Conservation (phyloP, 2,329 filamentous ascomycete genomes). For the Cercospora janseana region DNA sequence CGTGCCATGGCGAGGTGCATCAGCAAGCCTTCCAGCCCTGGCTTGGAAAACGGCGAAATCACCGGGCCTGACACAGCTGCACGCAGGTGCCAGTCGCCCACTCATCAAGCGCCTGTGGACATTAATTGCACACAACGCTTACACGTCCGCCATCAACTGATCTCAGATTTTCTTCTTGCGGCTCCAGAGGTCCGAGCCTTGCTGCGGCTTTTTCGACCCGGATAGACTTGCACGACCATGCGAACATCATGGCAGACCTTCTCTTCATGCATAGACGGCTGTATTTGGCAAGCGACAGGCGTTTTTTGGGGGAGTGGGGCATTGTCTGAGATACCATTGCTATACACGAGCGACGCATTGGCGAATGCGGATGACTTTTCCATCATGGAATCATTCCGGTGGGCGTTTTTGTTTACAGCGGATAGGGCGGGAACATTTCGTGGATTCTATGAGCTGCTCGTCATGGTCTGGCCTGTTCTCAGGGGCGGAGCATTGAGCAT, state of each 20-base stretch:
- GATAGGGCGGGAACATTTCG: background rate
- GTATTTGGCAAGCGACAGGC: constrained; percentile 8
- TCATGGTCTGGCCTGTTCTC: too few relatives aligned
- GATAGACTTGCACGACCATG: too few relatives aligned
- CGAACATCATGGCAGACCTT: background rate
- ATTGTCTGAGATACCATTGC: constrained; percentile 11
- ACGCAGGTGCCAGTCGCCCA: too few relatives aligned
- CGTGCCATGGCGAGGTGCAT: constrained; percentile 8
- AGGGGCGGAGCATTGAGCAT: too few relatives aligned
- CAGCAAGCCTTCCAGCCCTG: constrained; percentile 2
- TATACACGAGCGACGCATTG: constrained; percentile 10
- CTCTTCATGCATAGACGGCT: constrained; percentile 4
- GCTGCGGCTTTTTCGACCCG: too few relatives aligned
- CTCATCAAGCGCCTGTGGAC: too few relatives aligned
- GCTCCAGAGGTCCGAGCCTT: too few relatives aligned
- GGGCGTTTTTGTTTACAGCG: constrained; percentile 7
- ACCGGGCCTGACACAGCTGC: background rate
- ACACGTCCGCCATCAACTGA: too few relatives aligned
- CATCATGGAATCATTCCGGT: constrained; percentile 5
- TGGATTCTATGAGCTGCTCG: too few relatives aligned
- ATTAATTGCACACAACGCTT: constrained; percentile 12
- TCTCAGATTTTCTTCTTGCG: too few relatives aligned
- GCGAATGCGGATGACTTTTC: background rate
- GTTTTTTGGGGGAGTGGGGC: too few relatives aligned
- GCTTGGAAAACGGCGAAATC: background rate